Evolutionary conservation across 1,139 yeast genomes (phyloP).

Genomic region (Candida sp.): DNA sequence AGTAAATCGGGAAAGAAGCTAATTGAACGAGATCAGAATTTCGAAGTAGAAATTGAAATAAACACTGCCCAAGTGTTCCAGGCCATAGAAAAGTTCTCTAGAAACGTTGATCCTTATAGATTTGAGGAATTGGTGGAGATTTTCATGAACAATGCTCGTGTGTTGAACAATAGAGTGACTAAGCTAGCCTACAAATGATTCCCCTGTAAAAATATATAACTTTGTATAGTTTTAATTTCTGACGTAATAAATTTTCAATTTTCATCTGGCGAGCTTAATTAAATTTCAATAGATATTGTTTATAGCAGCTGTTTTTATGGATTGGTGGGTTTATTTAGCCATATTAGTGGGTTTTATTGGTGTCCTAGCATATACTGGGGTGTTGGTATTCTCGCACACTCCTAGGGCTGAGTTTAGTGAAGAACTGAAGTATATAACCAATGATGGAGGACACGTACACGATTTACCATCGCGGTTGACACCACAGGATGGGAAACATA

Average conservation of each 20-base stretch:
- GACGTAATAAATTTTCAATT: no score
- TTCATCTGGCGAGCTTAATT: no score
- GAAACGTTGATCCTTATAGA: constrained; percentile 53
- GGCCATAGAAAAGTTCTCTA: constrained; percentile 53
- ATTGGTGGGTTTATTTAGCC: constrained; percentile 3
- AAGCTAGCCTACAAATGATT: constrained; percentile 27
- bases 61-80: constrained; percentile 60
- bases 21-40: constrained; percentile 36
- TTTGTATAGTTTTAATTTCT: no score
- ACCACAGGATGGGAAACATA: constrained; percentile 21
- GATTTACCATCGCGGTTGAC: constrained; percentile 26
- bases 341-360: constrained; percentile 9
- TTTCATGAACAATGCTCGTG: constrained; percentile 67
- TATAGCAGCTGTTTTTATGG: no score
- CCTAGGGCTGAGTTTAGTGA: constrained; percentile 56
- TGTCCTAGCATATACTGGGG: constrained; percentile 31
- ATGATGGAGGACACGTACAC: constrained; percentile 20
- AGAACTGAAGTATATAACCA: constrained; percentile 51
- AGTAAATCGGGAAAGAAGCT: constrained; percentile 38
- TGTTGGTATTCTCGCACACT: constrained; percentile 54
- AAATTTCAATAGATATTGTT: no score
- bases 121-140: constrained; percentile 72
- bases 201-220: no score
- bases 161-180: constrained; percentile 43
- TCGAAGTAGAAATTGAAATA: constrained; percentile 73